These are phyloP conservation scores for Neohortaea acidophila DNA, from an alignment of 495 filamentous ascomycete genomes.

Conservation along the genomic window DNA sequence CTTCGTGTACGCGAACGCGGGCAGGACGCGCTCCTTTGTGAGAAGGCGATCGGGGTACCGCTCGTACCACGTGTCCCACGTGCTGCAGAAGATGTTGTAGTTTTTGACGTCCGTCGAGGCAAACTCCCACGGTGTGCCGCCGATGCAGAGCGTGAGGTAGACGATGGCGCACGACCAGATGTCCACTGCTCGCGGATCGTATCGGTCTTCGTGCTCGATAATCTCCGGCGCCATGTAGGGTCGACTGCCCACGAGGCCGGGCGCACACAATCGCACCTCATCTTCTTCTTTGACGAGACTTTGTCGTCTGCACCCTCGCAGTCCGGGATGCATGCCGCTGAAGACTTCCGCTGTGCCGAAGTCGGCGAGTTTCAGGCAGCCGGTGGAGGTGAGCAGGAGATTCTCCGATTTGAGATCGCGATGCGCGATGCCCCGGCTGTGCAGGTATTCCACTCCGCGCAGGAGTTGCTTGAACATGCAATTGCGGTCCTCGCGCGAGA, in stretches of 20 bases:
- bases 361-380: constrained; percentile 65
- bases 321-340: constrained; percentile 54
- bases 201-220: constrained; percentile 43
- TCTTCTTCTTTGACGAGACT: constrained; percentile 24
- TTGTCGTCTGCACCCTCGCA: constrained; percentile 30
- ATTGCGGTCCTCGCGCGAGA: constrained; percentile 42
- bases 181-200: constrained; percentile 61
- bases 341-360: constrained; percentile 70
- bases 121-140: constrained; percentile 48
- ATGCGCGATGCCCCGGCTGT: constrained; percentile 57
- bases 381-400: constrained; percentile 49
- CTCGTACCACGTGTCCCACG: constrained; percentile 46
- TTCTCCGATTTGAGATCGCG: constrained; percentile 77
- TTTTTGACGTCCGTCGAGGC: constrained; percentile 32
- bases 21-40: constrained; percentile 30
- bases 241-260: constrained; percentile 58
- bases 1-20: constrained; percentile 28
- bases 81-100: constrained; percentile 44
- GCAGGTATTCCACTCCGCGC: constrained; percentile 53
- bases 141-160: constrained; percentile 50
- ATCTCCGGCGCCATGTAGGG: constrained; percentile 72
- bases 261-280: constrained; percentile 48
- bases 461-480: constrained; percentile 74
- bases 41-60: constrained; percentile 35
- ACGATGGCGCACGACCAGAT: constrained; percentile 68